These are phyloP conservation scores for Vigna unguiculata DNA, from an alignment of 306 rosid genomes.

Conservation along the genomic window DNA sequence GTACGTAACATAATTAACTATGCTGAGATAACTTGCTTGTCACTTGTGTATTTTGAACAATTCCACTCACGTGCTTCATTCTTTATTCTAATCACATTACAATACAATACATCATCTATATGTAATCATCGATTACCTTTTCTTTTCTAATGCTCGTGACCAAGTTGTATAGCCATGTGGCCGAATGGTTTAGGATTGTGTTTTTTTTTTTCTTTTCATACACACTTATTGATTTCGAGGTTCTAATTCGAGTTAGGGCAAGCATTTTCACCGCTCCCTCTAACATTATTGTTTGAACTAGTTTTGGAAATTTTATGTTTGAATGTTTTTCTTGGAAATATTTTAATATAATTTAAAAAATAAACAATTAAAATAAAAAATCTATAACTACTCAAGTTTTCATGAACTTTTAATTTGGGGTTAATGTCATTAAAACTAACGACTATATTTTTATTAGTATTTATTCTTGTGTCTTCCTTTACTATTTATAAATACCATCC, in stretches of 20 bases:
- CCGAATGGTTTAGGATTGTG: background rate
- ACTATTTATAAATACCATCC: no score
- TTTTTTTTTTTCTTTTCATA: background rate
- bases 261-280: background rate
- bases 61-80: slow-evolving; percentile 20
- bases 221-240: background rate
- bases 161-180: slow-evolving; percentile 19
- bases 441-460: no score
- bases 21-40: background rate
- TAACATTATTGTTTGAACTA: background rate
- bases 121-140: background rate
- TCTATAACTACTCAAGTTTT: no score
- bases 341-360: no score
- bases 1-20: background rate
- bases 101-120: background rate
- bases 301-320: background rate
- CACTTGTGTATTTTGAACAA: slow-evolving; percentile 27
- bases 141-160: slow-evolving; percentile 12
- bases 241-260: slow-evolving; percentile 15
- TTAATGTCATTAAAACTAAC: no score
- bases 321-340: no score
- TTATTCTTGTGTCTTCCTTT: no score
- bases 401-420: no score
- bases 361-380: no score
- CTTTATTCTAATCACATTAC: slow-evolving; percentile 1